Conservation (phyloP, 1,284 basidiomycete species). For the Clitocybe nebularis region DNA sequence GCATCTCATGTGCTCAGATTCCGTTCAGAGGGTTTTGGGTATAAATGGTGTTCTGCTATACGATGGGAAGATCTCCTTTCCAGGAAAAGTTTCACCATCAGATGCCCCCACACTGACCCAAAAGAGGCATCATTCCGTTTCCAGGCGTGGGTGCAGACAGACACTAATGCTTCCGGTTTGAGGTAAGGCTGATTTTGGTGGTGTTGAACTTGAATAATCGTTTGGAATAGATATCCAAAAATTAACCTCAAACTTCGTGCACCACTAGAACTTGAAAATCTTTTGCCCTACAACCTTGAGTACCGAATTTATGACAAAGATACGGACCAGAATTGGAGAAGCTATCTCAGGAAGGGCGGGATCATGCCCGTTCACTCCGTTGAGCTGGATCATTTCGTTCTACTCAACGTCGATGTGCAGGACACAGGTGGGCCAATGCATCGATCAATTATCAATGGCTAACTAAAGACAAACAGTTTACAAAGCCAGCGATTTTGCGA, state of each 20-base stretch:
- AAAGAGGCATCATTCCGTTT: conserved; percentile 93
- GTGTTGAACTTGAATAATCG: not conserved
- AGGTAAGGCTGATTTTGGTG: conserved; percentile 38
- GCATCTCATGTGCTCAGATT: conserved; percentile 4
- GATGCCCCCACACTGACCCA: conserved; percentile 80
- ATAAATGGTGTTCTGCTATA: conserved; percentile 89
- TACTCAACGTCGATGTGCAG: conserved; percentile 90
- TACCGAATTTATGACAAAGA: conserved; percentile 98
- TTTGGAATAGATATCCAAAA: conserved; percentile 75
- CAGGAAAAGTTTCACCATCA: conserved; percentile 78
- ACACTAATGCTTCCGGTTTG: conserved; percentile 59
- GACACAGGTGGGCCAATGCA: conserved; percentile 74
- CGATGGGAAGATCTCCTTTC: conserved; percentile 89
- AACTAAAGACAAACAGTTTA: conserved; percentile 52
- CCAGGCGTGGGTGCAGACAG: conserved; percentile 88
- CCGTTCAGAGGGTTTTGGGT: conserved; percentile 84
- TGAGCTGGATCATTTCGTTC: conserved; percentile 87
- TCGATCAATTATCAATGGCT: conserved; percentile 22
- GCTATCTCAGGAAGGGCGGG: conserved; percentile 91
- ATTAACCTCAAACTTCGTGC: conserved; percentile 88
- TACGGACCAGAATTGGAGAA: conserved; percentile 87
- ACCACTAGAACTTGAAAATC: conserved; percentile 94
- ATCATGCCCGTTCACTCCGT: conserved; percentile 97
- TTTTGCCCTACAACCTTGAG: conserved; percentile 93
- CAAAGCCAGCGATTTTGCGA: conserved; percentile 96